Conservation (phyloP, 768 basidiomycete species). For the Amanita inopinata region DNA sequence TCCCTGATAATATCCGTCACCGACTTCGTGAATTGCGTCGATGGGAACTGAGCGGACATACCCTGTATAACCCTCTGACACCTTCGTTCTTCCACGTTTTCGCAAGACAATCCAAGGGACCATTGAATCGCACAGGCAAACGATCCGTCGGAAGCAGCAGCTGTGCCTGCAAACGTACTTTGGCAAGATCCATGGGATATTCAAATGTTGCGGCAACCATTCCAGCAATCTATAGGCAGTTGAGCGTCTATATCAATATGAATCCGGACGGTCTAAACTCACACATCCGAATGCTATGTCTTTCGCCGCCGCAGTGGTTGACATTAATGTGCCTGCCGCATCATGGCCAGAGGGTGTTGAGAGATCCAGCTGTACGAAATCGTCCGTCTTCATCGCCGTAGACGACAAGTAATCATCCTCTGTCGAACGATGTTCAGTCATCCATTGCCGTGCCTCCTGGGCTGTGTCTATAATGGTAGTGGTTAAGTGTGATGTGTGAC, state of each 20-base stretch:
- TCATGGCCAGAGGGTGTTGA: not conserved
- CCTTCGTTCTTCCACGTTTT: conserved; percentile 82
- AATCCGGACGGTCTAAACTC: not conserved
- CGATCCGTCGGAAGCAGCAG: conserved; percentile 55
- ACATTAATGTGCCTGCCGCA: not conserved
- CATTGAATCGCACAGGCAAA: conserved; percentile 50
- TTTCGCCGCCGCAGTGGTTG: conserved; percentile 1
- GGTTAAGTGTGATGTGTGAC: not conserved
- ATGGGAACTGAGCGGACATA: conserved; percentile 21
- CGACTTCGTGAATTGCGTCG: not conserved
- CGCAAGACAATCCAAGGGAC: conserved; percentile 79
- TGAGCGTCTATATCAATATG: not conserved
- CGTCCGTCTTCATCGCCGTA: not conserved
- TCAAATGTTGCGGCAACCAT: conserved; percentile 79
- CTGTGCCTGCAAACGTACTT: conserved; percentile 90
- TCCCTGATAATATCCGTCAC: conserved; percentile 41
- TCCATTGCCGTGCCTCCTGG: too few relatives aligned
- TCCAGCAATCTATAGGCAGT: conserved; percentile 62
- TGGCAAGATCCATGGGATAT: conserved; percentile 93
- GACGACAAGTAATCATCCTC: not conserved
- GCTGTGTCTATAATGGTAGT: not conserved
- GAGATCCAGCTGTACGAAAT: conserved; percentile 2
- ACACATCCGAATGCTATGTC: conserved; percentile 7
- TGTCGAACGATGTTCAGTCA: not conserved
- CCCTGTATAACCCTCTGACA: conserved; percentile 76